phyloP scores from a whole-genome alignment of 2,329 filamentous ascomycete species.

The Ceratocystis lukuohia region DNA sequence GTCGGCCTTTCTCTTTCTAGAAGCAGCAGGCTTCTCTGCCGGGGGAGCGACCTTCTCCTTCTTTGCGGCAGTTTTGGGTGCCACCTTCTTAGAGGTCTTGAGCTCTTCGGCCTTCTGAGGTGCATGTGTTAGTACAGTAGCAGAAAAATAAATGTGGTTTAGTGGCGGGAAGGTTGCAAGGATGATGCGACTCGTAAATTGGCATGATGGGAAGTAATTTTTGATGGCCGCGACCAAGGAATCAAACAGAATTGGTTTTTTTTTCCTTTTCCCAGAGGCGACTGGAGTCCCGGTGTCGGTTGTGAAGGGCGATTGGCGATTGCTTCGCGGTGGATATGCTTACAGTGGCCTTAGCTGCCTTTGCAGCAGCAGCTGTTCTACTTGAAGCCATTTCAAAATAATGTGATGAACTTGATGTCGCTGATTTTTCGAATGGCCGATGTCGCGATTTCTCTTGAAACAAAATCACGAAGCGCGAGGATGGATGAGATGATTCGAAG shows the following conservation, averaged over 20 bases:
- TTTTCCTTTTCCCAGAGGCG: neutral
- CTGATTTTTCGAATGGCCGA: neutral
- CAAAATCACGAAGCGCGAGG: neutral
- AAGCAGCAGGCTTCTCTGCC: conserved; percentile 19
- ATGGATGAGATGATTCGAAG: neutral
- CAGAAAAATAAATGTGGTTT: neutral
- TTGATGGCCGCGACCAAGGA: neutral
- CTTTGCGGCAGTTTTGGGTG: conserved; percentile 23
- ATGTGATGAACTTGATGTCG: neutral
- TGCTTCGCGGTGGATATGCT: conserved; percentile 13
- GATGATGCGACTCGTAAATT: neutral
- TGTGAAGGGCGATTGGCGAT: neutral
- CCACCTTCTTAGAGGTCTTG: conserved; percentile 23
- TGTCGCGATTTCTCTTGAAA: neutral
- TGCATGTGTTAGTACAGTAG: conserved; percentile 9
- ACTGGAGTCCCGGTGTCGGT: neutral
- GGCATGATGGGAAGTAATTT: neutral
- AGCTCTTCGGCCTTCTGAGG: conserved; percentile 17
- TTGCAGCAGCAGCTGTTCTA: conserved; percentile 18
- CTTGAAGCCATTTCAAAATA: conserved; percentile 14
- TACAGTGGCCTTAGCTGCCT: conserved; percentile 20
- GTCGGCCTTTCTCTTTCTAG: conserved; percentile 24
- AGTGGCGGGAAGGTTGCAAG: neutral
- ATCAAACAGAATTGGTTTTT: neutral
- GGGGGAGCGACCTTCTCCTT: conserved; percentile 25